A percentile compares a stretch with the other conserved stretches of the same genome.
Evolutionary conservation across 306 rosid genomes (phyloP).

Genomic region (Erythrophleum fordii): DNA sequence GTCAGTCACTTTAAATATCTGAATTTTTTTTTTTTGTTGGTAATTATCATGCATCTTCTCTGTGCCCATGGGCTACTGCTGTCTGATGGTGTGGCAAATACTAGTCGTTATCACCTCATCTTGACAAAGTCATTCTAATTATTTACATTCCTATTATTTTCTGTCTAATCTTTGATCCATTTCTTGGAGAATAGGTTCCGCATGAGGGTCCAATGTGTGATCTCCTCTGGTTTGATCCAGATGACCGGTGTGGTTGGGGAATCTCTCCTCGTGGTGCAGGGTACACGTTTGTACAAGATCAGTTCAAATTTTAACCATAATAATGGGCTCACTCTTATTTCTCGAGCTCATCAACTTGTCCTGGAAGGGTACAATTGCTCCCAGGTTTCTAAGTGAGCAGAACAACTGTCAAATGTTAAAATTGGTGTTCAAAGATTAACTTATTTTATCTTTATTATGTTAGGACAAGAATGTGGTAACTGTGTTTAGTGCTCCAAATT

Average conservation of each 20-base stretch:
- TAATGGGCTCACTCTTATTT: constrained; percentile 59
- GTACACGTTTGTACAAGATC: constrained; percentile 56
- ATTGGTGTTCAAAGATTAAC: constrained; percentile 13
- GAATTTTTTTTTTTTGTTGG: neutral
- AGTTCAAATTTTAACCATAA: constrained; percentile 54
- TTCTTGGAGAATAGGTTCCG: no score
- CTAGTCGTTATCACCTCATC: neutral
- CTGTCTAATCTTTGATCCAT: neutral
- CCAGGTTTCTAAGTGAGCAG: constrained; percentile 49
- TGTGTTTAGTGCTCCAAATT: constrained; percentile 70
- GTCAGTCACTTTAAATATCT: neutral
- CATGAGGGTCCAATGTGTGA: no score
- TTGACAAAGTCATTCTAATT: neutral
- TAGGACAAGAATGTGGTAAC: no score
- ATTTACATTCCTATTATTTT: neutral
- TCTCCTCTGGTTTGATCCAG: no score
- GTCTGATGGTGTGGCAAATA: neutral
- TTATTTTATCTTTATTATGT: constrained; percentile 26
- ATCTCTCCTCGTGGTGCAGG: no score
- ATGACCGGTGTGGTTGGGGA: no score
- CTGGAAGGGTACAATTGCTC: constrained; percentile 71
- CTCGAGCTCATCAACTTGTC: constrained; percentile 68
- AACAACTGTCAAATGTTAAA: neutral
- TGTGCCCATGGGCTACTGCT: neutral
- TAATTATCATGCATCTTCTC: neutral